Evolutionary conservation across 176 grass and related monocot species (phyloP).

Genomic region (Phoenix roebelenii): DNA sequence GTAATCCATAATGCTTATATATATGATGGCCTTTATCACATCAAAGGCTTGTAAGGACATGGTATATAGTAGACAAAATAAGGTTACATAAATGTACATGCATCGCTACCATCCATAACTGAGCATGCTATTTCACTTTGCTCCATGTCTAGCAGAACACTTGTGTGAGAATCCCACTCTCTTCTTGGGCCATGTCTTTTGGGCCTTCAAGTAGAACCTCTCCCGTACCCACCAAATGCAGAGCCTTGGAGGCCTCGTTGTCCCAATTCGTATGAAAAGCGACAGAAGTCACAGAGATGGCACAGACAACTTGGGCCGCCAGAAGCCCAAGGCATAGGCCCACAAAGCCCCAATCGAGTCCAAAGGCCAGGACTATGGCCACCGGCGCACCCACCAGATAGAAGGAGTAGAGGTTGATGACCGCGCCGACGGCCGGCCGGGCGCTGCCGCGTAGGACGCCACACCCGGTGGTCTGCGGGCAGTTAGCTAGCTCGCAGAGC

Average conservation of each 20-base stretch:
- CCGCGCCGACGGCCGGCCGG: conserved; percentile 1
- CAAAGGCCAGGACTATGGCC: conserved; percentile 10
- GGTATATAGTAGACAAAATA: too few relatives aligned
- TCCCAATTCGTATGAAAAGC: conserved; percentile 12
- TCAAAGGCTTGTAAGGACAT: too few relatives aligned
- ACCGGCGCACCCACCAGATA: conserved; percentile 19
- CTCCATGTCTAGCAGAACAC: too few relatives aligned
- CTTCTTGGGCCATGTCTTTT: too few relatives aligned
- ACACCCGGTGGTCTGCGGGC: conserved; percentile 22
- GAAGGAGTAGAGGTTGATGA: conserved; percentile 16
- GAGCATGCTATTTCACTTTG: too few relatives aligned
- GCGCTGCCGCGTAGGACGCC: conserved; percentile 18
- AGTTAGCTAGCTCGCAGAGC: conserved; percentile 19
- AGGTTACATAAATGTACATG: too few relatives aligned
- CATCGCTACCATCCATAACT: too few relatives aligned
- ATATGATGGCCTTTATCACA: too few relatives aligned
- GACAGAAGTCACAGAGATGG: neutral
- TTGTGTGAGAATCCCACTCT: too few relatives aligned
- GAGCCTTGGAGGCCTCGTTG: conserved; percentile 8
- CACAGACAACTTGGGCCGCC: conserved; percentile 15
- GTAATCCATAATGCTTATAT: too few relatives aligned
- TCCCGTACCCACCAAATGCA: conserved; percentile 4
- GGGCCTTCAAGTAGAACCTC: too few relatives aligned
- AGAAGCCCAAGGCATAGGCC: conserved; percentile 13
- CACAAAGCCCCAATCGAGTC: conserved; percentile 2